These are phyloP conservation scores for Penicillium angulare DNA, from an alignment of 495 filamentous ascomycete genomes.

Conservation along the genomic window DNA sequence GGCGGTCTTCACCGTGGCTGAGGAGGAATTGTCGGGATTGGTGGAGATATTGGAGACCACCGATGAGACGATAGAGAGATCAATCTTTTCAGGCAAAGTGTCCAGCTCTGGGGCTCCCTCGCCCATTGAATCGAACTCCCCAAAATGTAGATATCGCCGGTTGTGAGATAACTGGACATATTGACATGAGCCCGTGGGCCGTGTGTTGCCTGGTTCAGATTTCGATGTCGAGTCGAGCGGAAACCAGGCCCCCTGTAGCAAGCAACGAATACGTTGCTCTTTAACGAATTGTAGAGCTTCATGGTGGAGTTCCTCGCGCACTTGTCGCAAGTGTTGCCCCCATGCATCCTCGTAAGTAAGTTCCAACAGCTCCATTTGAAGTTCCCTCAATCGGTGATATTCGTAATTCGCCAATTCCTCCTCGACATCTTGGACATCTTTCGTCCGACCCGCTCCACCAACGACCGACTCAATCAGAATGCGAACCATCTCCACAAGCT, in stretches of 20 bases:
- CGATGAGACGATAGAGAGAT: conserved; percentile 83
- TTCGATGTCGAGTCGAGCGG: conserved; percentile 50
- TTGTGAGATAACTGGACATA: conserved; percentile 92
- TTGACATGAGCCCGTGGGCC: conserved; percentile 56
- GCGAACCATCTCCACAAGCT: conserved; percentile 84
- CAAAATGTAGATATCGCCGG: conserved; percentile 84
- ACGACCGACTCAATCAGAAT: conserved; percentile 92
- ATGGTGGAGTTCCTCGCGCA: conserved; percentile 88
- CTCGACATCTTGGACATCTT: conserved; percentile 85
- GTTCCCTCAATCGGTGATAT: conserved; percentile 67
- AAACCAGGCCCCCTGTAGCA: conserved; percentile 91
- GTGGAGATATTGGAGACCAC: conserved; percentile 90
- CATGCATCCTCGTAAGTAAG: conserved; percentile 90
- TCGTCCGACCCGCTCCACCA: conserved; percentile 76
- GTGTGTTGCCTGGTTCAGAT: conserved; percentile 36
- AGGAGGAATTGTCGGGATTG: conserved; percentile 44
- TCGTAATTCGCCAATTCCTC: conserved; percentile 86
- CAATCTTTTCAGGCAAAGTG: conserved; percentile 74
- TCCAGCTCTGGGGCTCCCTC: conserved; percentile 70
- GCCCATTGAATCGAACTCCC: conserved; percentile 71
- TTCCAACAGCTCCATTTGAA: conserved; percentile 95
- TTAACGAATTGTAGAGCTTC: conserved; percentile 95
- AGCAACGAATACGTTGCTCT: conserved; percentile 91
- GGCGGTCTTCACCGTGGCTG: conserved; percentile 54
- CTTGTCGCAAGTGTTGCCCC: conserved; percentile 85